Base-by-base conservation (phyloP, 148 eudicot species). In the Arbutus unedo region DNA sequence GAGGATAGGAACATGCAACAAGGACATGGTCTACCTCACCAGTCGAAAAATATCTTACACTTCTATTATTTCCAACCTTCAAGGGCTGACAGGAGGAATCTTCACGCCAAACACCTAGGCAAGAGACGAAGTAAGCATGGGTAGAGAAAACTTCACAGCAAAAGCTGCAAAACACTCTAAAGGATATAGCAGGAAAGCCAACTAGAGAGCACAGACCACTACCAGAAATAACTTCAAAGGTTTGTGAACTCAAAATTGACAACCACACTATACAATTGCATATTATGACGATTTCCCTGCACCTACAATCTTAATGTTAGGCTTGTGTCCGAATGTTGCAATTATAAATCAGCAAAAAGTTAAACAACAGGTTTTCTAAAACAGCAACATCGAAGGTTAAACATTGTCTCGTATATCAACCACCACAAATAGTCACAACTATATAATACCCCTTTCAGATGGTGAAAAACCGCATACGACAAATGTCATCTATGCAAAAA, bases 1-100 rank as follows among this genome's bases (percentile, higher is more conserved):
- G 75, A 43, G 13, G 75, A 15, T 5, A 70, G 16, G 9, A 72
- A 72, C n/a, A 72, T 72, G 75, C 50, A 72, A 72, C 50, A 72
- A 7, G 15, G 75, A 44, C 50, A 14, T 72, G 75, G 50, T 59
- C 38, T 72, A 72, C 47, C 50, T 72, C 19, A 44, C 18, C 51
- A 9, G 5, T 44, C n/a, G 6, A 43, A 72, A 71, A 72, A 43
- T 72, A 72, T 15, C 75, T 4, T 11, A 31, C 10, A 70, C 49
- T 41, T 38, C 16, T 21, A 66, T 23, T 10, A 9, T 66, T 66
- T 66, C 71, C 15, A 66, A 21, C 71, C 71, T 66, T 43, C 48
- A 70, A 14, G 74, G 41, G 74, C 0, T 43, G 74, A 43, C 51
- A 4, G 51, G 13, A 72, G 75, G 25, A 72, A 67, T 44, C 38